phyloP scores from a whole-genome alignment of 1,139 yeast genomes.

The Taphrina communis region DNA sequence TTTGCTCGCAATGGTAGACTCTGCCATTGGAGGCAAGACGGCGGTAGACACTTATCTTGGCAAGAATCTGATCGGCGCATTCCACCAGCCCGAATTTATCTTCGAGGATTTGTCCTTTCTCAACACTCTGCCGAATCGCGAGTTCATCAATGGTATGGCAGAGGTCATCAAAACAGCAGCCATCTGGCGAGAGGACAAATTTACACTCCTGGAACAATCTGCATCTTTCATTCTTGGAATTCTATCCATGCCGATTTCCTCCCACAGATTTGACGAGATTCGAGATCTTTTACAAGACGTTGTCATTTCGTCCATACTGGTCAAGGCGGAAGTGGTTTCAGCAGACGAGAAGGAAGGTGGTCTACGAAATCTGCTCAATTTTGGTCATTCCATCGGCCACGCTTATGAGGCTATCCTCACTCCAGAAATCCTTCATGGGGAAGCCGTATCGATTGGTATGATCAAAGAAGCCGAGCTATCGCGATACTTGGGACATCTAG shows the following conservation, averaged over 20 bases:
- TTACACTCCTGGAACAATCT: slow-evolving; percentile 78
- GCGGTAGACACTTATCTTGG: slow-evolving; percentile 99
- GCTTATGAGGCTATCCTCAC: slow-evolving; percentile 96
- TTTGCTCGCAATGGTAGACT: slow-evolving; percentile 94
- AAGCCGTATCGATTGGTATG: slow-evolving; percentile 95
- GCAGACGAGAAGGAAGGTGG: slow-evolving; percentile 96
- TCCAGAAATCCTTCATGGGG: slow-evolving; percentile 96
- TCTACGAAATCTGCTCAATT: slow-evolving; percentile 85
- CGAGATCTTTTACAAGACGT: slow-evolving; percentile 75
- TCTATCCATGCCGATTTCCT: slow-evolving; percentile 49
- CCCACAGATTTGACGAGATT: slow-evolving; percentile 54
- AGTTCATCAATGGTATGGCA: slow-evolving; percentile 97
- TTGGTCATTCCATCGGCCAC: slow-evolving; percentile 98
- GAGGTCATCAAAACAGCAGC: slow-evolving; percentile 99
- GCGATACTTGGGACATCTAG: slow-evolving; percentile 82
- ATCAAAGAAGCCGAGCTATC: slow-evolving; percentile 92
- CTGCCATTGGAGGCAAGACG: slow-evolving; percentile 97
- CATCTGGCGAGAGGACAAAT: slow-evolving; percentile 91
- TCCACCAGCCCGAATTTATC: slow-evolving; percentile 93
- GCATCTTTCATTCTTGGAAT: slow-evolving; percentile 71
- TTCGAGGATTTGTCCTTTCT: slow-evolving; percentile 87
- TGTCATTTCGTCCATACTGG: slow-evolving; percentile 83
- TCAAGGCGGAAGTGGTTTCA: slow-evolving; percentile 92
- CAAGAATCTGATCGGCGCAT: slow-evolving; percentile 94
- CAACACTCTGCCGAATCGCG: slow-evolving; percentile 87